phyloP scores from a whole-genome alignment of 1,284 basidiomycete genomes.

The Ceratobasidium sp. region DNA sequence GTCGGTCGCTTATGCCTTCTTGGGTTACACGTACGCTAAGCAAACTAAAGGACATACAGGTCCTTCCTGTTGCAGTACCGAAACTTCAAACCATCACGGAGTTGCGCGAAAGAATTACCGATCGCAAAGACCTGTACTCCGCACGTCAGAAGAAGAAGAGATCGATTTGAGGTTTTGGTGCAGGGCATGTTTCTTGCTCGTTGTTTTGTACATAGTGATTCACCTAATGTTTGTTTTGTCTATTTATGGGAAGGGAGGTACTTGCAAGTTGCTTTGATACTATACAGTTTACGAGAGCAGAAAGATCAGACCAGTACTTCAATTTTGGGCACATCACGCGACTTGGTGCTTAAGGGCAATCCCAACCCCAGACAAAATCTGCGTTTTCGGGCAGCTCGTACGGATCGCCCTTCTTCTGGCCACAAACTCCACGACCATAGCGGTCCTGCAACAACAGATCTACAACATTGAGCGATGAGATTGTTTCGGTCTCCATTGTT shows the following conservation, averaged over 20 bases:
- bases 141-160: slow-evolving; percentile 35
- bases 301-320: neutral
- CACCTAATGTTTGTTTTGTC: neutral
- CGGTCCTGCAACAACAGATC: slow-evolving; percentile 75
- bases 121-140: slow-evolving; percentile 28
- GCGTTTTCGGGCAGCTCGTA: slow-evolving; percentile 24
- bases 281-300: slow-evolving; percentile 10
- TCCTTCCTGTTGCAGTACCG: slow-evolving; percentile 17
- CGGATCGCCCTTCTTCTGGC: slow-evolving; percentile 31
- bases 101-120: slow-evolving; percentile 25
- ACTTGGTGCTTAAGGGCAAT: slow-evolving; percentile 41
- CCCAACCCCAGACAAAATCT: slow-evolving; percentile 45
- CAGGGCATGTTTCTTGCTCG: neutral
- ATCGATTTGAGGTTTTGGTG: neutral
- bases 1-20: neutral
- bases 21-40: neutral
- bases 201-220: neutral
- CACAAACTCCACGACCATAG: slow-evolving; percentile 69
- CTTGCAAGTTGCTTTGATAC: slow-evolving; percentile 9
- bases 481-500: slow-evolving; percentile 91
- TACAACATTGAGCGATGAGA: slow-evolving; percentile 83
- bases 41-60: slow-evolving; percentile 11
- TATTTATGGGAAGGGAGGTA: neutral
- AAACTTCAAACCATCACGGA: slow-evolving; percentile 24
- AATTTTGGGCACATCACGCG: no score